Evolutionary conservation across 176 grass and related monocot species (phyloP).

Genomic region (maize (Zea mays)): Zm-B73-REFERENCE-NAM-5.0 NC_050102.1:142017001-142017500

Average conservation of each 20-base stretch:
- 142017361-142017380: slow-evolving; percentile 50
- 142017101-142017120: slow-evolving; percentile 80
- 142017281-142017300: slow-evolving; percentile 95
- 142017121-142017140: slow-evolving; percentile 56
- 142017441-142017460: slow-evolving; percentile 47
- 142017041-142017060: slow-evolving; percentile 83
- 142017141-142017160: slow-evolving; percentile 64
- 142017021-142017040: slow-evolving; percentile 54
- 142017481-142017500: background rate
- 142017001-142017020: slow-evolving; percentile 73
- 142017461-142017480: slow-evolving; percentile 29
- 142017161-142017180: slow-evolving; percentile 92
- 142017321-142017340: slow-evolving; percentile 63
- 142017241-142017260: slow-evolving; percentile 58
- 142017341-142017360: slow-evolving; percentile 93
- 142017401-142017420: slow-evolving; percentile 62
- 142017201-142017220: slow-evolving; percentile 57
- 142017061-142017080: slow-evolving; percentile 59
- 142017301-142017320: slow-evolving; percentile 53
- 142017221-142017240: slow-evolving; percentile 61
- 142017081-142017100: slow-evolving; percentile 52
- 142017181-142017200: slow-evolving; percentile 66
- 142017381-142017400: slow-evolving; percentile 58
- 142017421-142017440: slow-evolving; percentile 87
- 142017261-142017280: slow-evolving; percentile 62